Evolutionary conservation across 495 filamentous ascomycete genomes (phyloP), one percentile per base, ranked within the genome.

Genomic region (Neurospora pannonica): DNA sequence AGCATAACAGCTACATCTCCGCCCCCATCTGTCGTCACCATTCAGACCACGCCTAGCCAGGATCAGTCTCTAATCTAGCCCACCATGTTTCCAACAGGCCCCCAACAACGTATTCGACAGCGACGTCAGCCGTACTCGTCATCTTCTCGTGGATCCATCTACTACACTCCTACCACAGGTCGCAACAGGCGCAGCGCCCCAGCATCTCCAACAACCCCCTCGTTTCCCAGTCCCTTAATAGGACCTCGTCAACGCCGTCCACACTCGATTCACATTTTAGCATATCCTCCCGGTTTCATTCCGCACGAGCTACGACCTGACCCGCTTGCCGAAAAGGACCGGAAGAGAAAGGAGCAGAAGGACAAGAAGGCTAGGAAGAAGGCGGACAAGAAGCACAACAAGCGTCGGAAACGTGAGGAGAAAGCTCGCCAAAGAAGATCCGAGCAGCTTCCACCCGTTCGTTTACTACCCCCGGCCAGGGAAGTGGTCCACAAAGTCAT

Each of bases 221-320:
- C 72, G 21, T 82, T 86, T 71, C 87, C 87, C 37, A 80, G 79
- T 34, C 85, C 87, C 67, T 82, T 85, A 43, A 88, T 86, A 72
- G 82, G 83, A 75, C 84, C 87, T 67, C 85, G 87, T 72, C 82
- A 81, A 28, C 85, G 86, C 73, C 82, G 87, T 31, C 87, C 84
- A 60, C 86, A 88, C 74, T 85, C 86, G 17, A 88, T 89, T 72
- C 86, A 88, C 77, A 88, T 89, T 76, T 79, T 87, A 48, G 86
- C 86, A 31, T 85, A 87, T 73, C 87, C 87, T 17, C 71, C 85
- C 15, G 86, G 87, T 31, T 87, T 85, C 73, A 77, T 86, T 24
- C 86, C 86, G 4, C 77, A 80, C 73, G 87, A 89, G 37, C 78
- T 88, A 24, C 81, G 85, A 73, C 82, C 85, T 17, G 72, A 60